phyloP scores from a whole-genome alignment of 108 stramenopile genomes.

The Mayamaea pseudoterrestris region DNA sequence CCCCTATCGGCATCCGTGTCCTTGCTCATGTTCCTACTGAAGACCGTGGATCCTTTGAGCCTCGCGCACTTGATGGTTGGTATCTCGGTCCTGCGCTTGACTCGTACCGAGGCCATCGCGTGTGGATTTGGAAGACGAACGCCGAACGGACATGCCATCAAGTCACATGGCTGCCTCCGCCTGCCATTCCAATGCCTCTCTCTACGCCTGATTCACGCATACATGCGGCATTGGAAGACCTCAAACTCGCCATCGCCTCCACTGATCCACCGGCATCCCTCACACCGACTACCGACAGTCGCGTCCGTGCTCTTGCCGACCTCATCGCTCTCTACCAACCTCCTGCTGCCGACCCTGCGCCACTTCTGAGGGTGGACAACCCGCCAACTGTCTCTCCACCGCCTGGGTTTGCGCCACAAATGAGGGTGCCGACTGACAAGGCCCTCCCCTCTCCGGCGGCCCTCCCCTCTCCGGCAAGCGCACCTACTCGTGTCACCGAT shows the following conservation, averaged over 20 bases:
- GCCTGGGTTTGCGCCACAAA: too few relatives aligned
- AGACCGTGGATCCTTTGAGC: slow-evolving; percentile 13
- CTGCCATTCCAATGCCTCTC: slow-evolving; percentile 2
- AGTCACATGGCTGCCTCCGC: slow-evolving; percentile 15
- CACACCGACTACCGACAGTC: background rate
- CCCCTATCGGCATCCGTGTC: slow-evolving; percentile 24
- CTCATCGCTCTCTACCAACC: background rate
- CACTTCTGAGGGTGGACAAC: background rate
- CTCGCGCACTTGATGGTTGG: slow-evolving; percentile 15
- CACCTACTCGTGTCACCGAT: too few relatives aligned
- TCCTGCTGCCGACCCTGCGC: background rate
- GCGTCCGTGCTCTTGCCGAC: background rate
- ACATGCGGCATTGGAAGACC: background rate
- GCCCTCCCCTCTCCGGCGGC: background rate
- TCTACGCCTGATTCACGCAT: background rate
- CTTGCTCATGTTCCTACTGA: slow-evolving; percentile 15
- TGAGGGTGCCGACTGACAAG: background rate
- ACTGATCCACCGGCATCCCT: background rate
- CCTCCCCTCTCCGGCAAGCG: too few relatives aligned
- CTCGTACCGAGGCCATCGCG: slow-evolving; percentile 10
- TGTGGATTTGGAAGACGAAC: slow-evolving; percentile 4
- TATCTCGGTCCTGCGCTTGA: slow-evolving; percentile 24
- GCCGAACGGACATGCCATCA: slow-evolving; percentile 9
- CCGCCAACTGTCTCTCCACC: background rate
- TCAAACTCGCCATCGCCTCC: background rate